Conservation (phyloP, 2,329 filamentous ascomycete species). For the Paraconiothyrium brasiliense region DNA sequence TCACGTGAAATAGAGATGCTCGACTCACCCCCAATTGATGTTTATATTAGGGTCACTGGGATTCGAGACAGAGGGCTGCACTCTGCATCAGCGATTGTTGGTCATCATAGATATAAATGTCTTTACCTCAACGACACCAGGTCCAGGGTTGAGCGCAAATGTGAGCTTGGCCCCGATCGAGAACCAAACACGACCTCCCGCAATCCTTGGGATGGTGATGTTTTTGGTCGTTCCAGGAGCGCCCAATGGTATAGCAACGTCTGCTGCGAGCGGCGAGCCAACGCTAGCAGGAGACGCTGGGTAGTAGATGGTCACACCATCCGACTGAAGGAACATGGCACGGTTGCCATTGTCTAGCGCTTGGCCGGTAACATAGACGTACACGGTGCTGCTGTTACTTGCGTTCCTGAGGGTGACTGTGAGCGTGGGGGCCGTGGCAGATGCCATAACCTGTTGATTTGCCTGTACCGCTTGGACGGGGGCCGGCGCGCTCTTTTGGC, state of each 20-base stretch:
- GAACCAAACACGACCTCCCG: conserved; percentile 78
- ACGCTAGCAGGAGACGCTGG: conserved; percentile 66
- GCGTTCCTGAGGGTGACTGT: conserved; percentile 72
- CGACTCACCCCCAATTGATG: conserved; percentile 47
- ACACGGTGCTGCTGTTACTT: conserved; percentile 68
- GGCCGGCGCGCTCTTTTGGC: conserved; percentile 16
- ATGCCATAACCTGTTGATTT: conserved; percentile 29
- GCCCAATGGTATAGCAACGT: conserved; percentile 73
- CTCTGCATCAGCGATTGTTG: neutral
- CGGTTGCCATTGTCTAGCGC: conserved; percentile 68
- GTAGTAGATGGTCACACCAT: conserved; percentile 72
- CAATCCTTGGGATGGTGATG: conserved; percentile 74
- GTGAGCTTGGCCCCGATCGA: conserved; percentile 67
- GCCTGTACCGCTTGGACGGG: neutral
- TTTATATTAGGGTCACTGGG: conserved; percentile 58
- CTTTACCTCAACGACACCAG: conserved; percentile 70
- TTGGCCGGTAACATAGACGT: conserved; percentile 75
- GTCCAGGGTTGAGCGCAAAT: conserved; percentile 76
- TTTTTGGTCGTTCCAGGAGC: conserved; percentile 66
- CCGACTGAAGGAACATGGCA: conserved; percentile 70
- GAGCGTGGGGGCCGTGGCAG: conserved; percentile 55
- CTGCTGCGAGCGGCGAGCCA: conserved; percentile 61
- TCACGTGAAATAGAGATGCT: neutral
- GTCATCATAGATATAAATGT: too few relatives aligned
- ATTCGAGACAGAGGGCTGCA: conserved; percentile 73